These are phyloP conservation scores for Anthoceros angustus DNA, from an alignment of 225 moss, liverwort and hornwort species.

Conservation along the genomic window DNA sequence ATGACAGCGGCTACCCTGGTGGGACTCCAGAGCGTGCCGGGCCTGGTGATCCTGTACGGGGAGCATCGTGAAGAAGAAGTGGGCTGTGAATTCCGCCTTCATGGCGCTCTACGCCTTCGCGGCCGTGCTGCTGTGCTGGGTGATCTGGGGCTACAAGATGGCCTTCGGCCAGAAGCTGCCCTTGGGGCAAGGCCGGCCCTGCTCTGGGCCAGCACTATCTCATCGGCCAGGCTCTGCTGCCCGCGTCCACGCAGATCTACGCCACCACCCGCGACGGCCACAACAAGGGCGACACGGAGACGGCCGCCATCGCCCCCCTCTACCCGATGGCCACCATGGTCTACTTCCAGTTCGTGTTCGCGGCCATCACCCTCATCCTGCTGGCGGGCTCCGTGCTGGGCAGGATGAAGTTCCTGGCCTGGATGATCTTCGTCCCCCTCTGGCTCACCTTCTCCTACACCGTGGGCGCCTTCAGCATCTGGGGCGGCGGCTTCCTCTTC, in stretches of 20 bases:
- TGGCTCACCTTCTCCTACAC: constrained; percentile 6
- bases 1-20: not conserved
- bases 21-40: constrained; percentile 1
- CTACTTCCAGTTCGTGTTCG: constrained; percentile 5
- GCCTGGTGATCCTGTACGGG: not conserved
- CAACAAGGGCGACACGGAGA: not conserved
- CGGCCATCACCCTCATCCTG: constrained; percentile 1
- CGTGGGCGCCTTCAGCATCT: constrained; percentile 4
- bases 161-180: not conserved
- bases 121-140: constrained; percentile 5
- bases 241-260: not conserved
- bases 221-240: not conserved
- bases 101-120: constrained; percentile 5
- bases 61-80: constrained; percentile 5
- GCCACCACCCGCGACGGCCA: not conserved
- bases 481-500: constrained; percentile 4
- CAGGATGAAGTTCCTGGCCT: not conserved
- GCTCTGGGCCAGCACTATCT: not conserved
- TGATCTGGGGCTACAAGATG: constrained; percentile 4
- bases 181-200: not conserved
- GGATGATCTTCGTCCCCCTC: not conserved
- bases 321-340: constrained; percentile 3
- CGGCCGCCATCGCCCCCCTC: not conserved
- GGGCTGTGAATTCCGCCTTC: not conserved
- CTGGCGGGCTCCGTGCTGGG: not conserved